Base-by-base conservation (phyloP, 208 protist species). In the Novymonas esmeraldas region DNA sequence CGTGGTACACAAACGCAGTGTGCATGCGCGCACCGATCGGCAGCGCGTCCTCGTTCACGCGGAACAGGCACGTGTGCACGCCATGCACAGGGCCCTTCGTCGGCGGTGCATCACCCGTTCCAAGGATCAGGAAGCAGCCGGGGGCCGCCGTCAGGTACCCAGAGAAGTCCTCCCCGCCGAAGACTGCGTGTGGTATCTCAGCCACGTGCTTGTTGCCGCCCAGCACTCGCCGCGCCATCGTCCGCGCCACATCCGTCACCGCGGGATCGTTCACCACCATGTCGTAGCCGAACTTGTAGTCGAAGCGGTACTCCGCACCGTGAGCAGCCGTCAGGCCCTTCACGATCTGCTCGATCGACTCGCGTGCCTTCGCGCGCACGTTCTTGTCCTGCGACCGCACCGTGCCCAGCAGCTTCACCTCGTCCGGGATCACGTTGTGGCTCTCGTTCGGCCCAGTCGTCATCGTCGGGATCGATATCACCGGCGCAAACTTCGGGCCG, bases 351-450 rank as follows among this genome's bases (percentile, higher is more conserved):
- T 34, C 24, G 2, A 14, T 14, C 16, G 38, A 39, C 3, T 6
- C 9, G 14, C 18, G 29, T 18, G 29, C 5, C 33, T 14, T 5
- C 50, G 20, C 50, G 11, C 50, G 16, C 29, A 36, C 29, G 16
- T 73, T 79, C 13, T 60, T 45, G 45, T 79, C 64, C 2, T 73
- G 42, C 28, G 57, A 79, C 38, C 76, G 83, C 20, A 81, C 49
- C 13, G 83, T 85, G n/a, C 79, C 79, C 18, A 59, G 55, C 41
- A 89, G 57, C 42, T 74, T 70, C 24, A 76, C 75, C 48, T 58
- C 58, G 48, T 83, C 71, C 13, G 83, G 83, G 28, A 85, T 89
- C 26, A 84, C 79, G 52, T 89, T 89, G 66, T 85, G 70, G 73
- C 76, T 83, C 59, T 60, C 64, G 20, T 57, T 73, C 14, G 72